Conservation (phyloP, 768 basidiomycete species). For the Calocera viscosa region DNA sequence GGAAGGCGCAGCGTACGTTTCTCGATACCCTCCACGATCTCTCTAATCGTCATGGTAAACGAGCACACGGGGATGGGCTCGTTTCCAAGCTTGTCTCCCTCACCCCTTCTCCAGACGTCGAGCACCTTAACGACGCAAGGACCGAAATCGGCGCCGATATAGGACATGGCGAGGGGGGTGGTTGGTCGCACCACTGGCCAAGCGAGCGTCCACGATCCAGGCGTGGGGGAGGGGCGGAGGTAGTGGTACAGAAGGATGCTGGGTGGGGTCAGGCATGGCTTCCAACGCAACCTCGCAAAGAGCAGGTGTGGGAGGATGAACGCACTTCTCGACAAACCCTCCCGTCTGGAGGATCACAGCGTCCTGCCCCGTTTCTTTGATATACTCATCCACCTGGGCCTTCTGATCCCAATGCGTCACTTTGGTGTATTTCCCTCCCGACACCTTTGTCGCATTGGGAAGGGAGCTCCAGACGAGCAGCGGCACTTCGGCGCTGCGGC, state of each 20-base stretch:
- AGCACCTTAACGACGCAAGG: background rate
- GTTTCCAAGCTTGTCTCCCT: conserved; percentile 8
- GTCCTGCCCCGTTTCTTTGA: background rate
- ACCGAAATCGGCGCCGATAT: background rate
- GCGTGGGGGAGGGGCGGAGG: background rate
- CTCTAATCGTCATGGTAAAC: background rate
- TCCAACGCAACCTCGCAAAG: background rate
- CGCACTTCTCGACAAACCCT: background rate
- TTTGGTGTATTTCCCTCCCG: conserved; percentile 15
- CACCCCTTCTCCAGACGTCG: background rate
- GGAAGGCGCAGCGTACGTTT: background rate
- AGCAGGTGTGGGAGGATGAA: background rate
- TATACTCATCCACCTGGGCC: conserved; percentile 10
- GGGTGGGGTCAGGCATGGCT: background rate
- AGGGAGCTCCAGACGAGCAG: conserved; percentile 14
- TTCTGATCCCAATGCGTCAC: conserved; percentile 18
- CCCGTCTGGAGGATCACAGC: background rate
- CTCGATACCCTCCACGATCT: background rate
- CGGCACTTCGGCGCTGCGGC: conserved; percentile 7
- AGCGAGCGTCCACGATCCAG: background rate
- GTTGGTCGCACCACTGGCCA: background rate
- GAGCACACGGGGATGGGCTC: background rate
- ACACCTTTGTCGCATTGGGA: conserved; percentile 9
- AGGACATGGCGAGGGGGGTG: background rate
- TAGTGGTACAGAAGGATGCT: background rate